Percentiles rank a stretch among this genome's conserved stretches.
phyloP scores from a whole-genome alignment of 2,329 filamentous ascomycete species.

The Magnaporthiopsis poae region DNA sequence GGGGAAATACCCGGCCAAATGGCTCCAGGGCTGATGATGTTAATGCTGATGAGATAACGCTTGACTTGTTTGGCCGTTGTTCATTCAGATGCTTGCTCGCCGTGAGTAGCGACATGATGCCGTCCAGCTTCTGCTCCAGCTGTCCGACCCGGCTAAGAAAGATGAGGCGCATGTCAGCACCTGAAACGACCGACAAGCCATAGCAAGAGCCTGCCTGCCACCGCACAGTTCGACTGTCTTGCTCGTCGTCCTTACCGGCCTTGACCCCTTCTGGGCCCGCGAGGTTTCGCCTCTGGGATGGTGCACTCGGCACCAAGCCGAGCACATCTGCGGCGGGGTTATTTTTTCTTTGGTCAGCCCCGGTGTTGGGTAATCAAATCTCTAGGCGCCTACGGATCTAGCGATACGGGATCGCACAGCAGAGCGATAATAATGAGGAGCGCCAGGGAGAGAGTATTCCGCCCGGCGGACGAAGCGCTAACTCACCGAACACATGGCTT shows the following conservation, averaged over 20 bases:
- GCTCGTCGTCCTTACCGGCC: conserved; percentile 11
- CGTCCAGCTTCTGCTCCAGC: conserved; percentile 29
- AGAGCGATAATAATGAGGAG: too few relatives aligned
- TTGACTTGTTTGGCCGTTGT: conserved; percentile 6
- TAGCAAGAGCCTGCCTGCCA: neutral
- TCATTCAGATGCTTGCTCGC: conserved; percentile 19
- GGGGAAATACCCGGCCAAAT: neutral
- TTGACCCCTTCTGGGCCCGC: conserved; percentile 15
- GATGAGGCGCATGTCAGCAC: neutral
- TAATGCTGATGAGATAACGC: neutral
- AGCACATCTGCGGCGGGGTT: conserved; percentile 11
- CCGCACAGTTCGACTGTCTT: neutral
- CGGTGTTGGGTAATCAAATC: neutral
- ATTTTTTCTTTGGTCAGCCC: neutral
- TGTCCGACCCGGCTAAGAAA: conserved; percentile 26
- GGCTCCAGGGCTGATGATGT: neutral
- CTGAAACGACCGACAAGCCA: neutral
- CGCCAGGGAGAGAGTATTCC: too few relatives aligned
- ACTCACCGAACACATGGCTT: conserved; percentile 15
- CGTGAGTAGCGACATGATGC: conserved; percentile 28
- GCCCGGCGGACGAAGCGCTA: too few relatives aligned
- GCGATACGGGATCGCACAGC: too few relatives aligned
- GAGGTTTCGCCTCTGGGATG: conserved; percentile 15
- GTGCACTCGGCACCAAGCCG: conserved; percentile 14
- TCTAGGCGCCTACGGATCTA: too few relatives aligned